Evolutionary conservation across 192 early-diverging fungal species (phyloP).

Genomic region (Dispira parvispora): DNA sequence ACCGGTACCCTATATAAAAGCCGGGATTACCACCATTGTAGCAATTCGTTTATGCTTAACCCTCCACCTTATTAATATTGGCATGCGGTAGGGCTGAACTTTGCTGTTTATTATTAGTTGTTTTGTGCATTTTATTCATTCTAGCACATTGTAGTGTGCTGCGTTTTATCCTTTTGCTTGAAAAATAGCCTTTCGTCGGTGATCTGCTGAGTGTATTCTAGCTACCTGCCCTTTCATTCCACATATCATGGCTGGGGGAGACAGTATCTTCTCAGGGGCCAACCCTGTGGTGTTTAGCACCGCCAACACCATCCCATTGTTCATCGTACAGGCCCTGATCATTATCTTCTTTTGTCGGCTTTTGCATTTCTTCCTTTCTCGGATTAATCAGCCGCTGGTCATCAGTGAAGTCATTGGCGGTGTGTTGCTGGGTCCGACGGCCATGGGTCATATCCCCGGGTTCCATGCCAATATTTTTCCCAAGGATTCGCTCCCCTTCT

Average conservation of each 20-base stretch:
- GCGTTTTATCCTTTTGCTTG: too few relatives aligned
- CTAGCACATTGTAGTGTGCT: too few relatives aligned
- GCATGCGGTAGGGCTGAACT: too few relatives aligned
- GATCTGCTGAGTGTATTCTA: too few relatives aligned
- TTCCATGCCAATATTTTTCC: conserved; percentile 63
- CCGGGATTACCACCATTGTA: too few relatives aligned
- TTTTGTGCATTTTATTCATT: too few relatives aligned
- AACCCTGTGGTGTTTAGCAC: conserved; percentile 33
- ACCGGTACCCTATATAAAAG: too few relatives aligned
- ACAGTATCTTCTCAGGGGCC: conserved; percentile 33
- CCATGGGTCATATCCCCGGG: conserved; percentile 50
- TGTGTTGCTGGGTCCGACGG: conserved; percentile 77
- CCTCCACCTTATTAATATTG: too few relatives aligned
- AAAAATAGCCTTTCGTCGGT: too few relatives aligned
- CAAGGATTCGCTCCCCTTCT: conserved; percentile 36
- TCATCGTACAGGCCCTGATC: conserved; percentile 59
- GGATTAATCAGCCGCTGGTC: conserved; percentile 63
- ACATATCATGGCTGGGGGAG: conserved; percentile 7
- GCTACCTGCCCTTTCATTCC: too few relatives aligned
- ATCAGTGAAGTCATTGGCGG: conserved; percentile 88
- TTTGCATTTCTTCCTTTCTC: conserved; percentile 38
- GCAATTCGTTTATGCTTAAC: too few relatives aligned
- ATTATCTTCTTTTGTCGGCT: conserved; percentile 56
- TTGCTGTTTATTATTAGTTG: too few relatives aligned
- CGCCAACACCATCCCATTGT: conserved; percentile 44